A percentile compares a stretch with the other conserved stretches of the same genome.
Evolutionary conservation across 129 eudicot species (phyloP).

Genomic region (Tagetes patula): DNA sequence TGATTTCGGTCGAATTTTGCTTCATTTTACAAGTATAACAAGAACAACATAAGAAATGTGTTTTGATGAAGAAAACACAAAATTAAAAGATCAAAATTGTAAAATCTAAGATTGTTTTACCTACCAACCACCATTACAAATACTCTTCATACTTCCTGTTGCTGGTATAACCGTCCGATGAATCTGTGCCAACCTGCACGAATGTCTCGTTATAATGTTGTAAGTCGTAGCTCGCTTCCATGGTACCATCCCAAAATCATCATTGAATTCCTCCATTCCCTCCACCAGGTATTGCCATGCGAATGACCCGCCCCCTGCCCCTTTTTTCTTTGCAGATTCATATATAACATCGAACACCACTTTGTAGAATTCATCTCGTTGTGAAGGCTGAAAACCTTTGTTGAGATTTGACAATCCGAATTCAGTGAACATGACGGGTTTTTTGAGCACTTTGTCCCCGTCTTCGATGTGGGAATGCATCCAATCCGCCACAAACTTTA

Average conservation of each 20-base stretch:
- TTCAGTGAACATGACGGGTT: conserved; percentile 77
- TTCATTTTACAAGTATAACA: too few species aligned
- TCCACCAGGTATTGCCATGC: conserved; percentile 88
- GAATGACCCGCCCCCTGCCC: conserved; percentile 77
- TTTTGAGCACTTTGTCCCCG: conserved; percentile 61
- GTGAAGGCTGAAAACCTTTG: conserved; percentile 59
- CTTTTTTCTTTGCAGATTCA: conserved; percentile 64
- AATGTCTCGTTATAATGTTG: conserved; percentile 56
- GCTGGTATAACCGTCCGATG: neutral
- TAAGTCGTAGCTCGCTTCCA: conserved; percentile 61
- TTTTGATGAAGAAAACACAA: neutral
- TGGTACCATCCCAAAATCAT: conserved; percentile 73
- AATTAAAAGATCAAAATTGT: too few species aligned
- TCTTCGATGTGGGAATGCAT: conserved; percentile 84
- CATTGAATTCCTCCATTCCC: conserved; percentile 77
- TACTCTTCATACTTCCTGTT: neutral
- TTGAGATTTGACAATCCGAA: conserved; percentile 66
- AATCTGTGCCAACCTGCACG: neutral
- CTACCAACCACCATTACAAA: neutral
- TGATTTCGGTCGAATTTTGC: too few species aligned
- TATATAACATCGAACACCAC: conserved; percentile 61
- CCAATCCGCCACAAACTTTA: conserved; percentile 70
- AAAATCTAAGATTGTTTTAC: neutral
- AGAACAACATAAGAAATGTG: neutral
- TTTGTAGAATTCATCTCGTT: conserved; percentile 56